Evolutionary conservation across 2,329 filamentous ascomycete species (phyloP).

Genomic region (Xylariaceae sp.): DNA sequence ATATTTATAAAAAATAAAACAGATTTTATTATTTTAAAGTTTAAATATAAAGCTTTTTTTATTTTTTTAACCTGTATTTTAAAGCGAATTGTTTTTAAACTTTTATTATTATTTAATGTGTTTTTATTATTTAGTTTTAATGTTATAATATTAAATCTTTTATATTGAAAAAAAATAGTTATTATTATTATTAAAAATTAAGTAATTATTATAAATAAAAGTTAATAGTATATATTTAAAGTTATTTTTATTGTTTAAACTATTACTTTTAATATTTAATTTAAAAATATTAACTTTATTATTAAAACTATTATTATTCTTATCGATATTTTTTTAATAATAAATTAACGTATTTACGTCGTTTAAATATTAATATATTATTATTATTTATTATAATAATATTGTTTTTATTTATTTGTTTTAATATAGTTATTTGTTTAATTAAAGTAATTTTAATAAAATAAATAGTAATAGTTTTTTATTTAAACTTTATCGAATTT

Average conservation of each 20-base stretch:
- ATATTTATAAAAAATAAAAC: background rate
- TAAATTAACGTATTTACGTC: too few species aligned
- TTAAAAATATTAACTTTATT: too few species aligned
- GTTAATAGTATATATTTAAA: background rate
- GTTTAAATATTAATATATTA: background rate
- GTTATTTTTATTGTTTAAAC: background rate
- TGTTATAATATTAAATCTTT: background rate
- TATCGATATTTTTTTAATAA: too few species aligned
- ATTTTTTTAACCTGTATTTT: background rate
- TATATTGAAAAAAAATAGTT: background rate
- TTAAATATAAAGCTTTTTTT: conserved; percentile 4
- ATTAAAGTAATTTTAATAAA: background rate
- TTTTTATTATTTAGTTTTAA: too few species aligned
- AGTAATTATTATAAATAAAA: background rate
- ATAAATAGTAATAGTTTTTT: background rate
- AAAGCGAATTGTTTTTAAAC: background rate
- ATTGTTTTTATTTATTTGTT: conserved; percentile 2
- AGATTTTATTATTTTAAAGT: background rate
- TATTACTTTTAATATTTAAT: background rate
- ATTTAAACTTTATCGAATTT: conserved; percentile 1
- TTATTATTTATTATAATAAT: conserved; percentile 2
- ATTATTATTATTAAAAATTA: background rate
- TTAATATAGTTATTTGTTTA: conserved; percentile 2
- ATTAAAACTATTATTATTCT: too few species aligned
- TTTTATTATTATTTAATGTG: background rate